Evolutionary conservation across 2,329 filamentous ascomycete species (phyloP), one percentile per base, ranked within the genome.

Genomic region (Claviceps citrina): DNA sequence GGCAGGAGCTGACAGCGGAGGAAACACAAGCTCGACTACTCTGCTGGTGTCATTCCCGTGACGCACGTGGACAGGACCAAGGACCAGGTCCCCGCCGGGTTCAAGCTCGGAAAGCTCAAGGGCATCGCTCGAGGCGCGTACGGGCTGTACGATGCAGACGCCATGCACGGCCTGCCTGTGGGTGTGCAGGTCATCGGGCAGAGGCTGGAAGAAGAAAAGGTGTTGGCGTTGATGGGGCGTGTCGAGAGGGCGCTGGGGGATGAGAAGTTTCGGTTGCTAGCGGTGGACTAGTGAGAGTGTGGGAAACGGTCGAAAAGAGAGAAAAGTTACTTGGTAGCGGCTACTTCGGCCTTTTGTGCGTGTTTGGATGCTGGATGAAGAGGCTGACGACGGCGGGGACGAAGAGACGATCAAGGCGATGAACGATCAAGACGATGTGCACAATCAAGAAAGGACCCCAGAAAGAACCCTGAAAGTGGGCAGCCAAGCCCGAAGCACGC

Each of bases 121-220:
- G 80, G 81, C 3, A 76, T 95, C 7, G 84, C 85, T 0, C 69
- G 70, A 43, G 85, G 87, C 3, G 87, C 84, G 0, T 93, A 91
- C 59, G 85, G 82, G 60, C 70, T 85, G 50, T 95, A 95, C 56
- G 76, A 95, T 56, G 78, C 84, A 0, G 62, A 66, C 12, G 76
- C 75, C 43, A 95, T 95, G 87, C 79, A 84, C 35, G 87, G 86
- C 0, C 64, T 95, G 31, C 89, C 89, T 0, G 84, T 93, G 0
- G 87, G 76, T 0, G 78, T 95, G 7, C 86, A 94, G 59, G 68
- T 93, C 19, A 78, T 93, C 0, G 85, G 85, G 0, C 68, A 80
- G 31, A 68, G 85, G 27, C 62, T 93, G 50, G 79, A 91, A 54
- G 86, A 94, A 57, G 85, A 94, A 62, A 91, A 89, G 64, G 84